These are phyloP conservation scores for Ganoderma lingzhi DNA, from an alignment of 1,284 basidiomycete genomes.

Conservation along the genomic window DNA sequence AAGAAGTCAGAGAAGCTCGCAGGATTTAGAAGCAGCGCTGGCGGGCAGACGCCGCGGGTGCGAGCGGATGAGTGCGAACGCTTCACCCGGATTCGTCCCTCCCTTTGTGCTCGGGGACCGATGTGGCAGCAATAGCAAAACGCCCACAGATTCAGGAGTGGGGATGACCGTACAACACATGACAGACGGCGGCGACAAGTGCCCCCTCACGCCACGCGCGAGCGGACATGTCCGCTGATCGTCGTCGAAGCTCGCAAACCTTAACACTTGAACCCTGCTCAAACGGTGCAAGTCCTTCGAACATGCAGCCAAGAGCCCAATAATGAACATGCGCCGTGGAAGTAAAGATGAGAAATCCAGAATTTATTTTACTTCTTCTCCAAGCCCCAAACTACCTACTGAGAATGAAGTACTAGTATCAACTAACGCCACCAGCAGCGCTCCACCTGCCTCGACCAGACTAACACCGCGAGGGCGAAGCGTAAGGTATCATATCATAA, in stretches of 20 bases:
- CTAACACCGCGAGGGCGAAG: constrained; percentile 9
- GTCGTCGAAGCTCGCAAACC: not conserved
- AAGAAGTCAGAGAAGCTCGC: not conserved
- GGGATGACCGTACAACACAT: not conserved
- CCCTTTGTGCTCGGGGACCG: not conserved
- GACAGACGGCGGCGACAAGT: constrained; percentile 1
- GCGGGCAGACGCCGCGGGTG: not conserved
- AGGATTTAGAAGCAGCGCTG: not conserved
- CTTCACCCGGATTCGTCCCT: not conserved
- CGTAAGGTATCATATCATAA: constrained; percentile 1
- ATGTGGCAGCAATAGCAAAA: constrained; percentile 1
- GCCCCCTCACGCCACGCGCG: not conserved
- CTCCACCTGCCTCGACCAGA: not conserved
- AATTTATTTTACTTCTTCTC: constrained; percentile 8
- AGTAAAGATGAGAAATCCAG: not conserved
- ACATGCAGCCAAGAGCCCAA: not conserved
- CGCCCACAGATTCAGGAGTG: not conserved
- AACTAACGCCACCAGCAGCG: constrained; percentile 1
- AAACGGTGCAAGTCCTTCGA: too few species aligned
- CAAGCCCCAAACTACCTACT: constrained; percentile 1
- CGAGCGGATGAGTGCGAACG: not conserved
- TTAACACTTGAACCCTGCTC: not conserved
- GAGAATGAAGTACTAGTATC: not conserved
- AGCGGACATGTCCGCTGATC: not conserved
- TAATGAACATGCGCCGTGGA: too few species aligned